Evolutionary conservation across 192 early-diverging fungal genomes (phyloP).

Genomic region (Rhizoclosmatium globosum): DNA sequence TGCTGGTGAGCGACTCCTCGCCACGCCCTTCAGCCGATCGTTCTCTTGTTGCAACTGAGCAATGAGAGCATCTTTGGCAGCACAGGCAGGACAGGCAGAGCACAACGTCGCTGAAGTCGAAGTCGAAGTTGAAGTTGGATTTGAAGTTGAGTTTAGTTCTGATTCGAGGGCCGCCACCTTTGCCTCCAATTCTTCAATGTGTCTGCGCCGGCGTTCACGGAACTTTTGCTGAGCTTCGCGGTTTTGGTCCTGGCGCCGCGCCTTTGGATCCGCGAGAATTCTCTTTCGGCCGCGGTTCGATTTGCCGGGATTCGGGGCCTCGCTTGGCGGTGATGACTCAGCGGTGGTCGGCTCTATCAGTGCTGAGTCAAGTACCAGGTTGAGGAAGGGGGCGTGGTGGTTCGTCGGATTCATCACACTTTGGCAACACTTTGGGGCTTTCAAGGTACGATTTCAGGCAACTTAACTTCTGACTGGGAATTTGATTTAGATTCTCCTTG

Average conservation of each 20-base stretch:
- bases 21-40: not conserved
- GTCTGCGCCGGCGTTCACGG: not conserved
- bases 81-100: not conserved
- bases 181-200: not conserved
- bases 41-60: not conserved
- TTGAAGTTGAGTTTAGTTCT: not conserved
- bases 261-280: not conserved
- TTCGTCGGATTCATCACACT: too few relatives aligned
- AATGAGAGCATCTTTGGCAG: not conserved
- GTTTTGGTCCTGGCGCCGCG: not conserved
- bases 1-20: not conserved
- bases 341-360: too few relatives aligned
- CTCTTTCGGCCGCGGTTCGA: too few relatives aligned
- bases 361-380: too few relatives aligned
- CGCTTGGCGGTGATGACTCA: too few relatives aligned
- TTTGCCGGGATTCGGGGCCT: too few relatives aligned
- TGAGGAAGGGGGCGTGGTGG: too few relatives aligned
- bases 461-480: too few relatives aligned
- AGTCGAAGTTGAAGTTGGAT: not conserved
- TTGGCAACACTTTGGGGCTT: too few relatives aligned
- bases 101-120: not conserved
- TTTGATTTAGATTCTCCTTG: too few relatives aligned
- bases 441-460: too few relatives aligned
- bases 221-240: not conserved
- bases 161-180: not conserved